Evolutionary conservation across 129 eudicot species (phyloP).

Genomic region (Gnaphalium uliginosum): DNA sequence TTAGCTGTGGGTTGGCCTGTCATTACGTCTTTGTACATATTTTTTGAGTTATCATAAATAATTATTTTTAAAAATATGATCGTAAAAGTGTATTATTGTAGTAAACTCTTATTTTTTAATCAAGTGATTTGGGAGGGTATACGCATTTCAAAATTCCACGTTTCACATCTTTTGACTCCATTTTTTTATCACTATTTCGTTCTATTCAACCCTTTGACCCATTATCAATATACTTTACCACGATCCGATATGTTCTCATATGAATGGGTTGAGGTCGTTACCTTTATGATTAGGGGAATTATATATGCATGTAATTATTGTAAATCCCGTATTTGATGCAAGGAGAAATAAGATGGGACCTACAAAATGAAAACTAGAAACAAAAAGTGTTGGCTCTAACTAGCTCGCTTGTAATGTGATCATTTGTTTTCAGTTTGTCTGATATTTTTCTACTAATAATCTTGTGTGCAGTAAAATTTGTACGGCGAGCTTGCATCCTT

Average conservation of each 20-base stretch:
- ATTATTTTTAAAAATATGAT: neutral
- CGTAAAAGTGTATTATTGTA: neutral
- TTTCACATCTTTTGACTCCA: neutral
- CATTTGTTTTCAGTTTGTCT: neutral
- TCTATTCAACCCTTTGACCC: neutral
- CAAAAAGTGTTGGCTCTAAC: too few relatives aligned
- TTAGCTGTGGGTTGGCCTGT: neutral
- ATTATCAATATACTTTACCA: neutral
- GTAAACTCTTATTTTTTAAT: neutral
- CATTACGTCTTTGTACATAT: neutral
- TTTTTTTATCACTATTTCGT: neutral
- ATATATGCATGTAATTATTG: neutral
- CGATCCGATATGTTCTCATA: neutral
- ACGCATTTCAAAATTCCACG: neutral
- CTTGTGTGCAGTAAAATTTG: conserved; percentile 33
- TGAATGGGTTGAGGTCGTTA: neutral
- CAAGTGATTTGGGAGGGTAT: neutral
- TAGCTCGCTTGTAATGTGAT: neutral
- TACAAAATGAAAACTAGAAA: neutral
- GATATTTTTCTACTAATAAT: neutral
- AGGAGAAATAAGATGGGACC: neutral
- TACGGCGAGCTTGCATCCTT: conserved; percentile 24
- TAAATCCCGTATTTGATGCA: neutral
- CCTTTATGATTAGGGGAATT: neutral
- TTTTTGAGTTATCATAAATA: neutral